These are phyloP conservation scores for Chaetomiaceae sp. DNA, from an alignment of 2,329 filamentous ascomycete genomes.

Conservation along the genomic window DNA sequence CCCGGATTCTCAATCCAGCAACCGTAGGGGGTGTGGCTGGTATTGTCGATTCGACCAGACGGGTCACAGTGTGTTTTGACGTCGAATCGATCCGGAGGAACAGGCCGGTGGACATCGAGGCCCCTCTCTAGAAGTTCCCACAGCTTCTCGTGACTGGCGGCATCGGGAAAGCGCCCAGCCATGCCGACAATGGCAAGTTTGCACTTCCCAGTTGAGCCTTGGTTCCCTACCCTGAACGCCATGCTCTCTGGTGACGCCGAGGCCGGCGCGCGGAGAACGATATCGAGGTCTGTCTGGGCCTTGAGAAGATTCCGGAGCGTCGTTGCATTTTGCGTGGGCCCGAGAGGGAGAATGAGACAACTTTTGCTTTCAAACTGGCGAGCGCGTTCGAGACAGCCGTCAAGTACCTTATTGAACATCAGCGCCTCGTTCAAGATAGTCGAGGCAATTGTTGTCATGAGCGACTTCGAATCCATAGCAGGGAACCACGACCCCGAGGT, in stretches of 20 bases:
- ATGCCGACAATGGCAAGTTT: constrained; percentile 85
- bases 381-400: constrained; percentile 43
- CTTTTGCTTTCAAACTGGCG: constrained; percentile 37
- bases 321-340: constrained; percentile 46
- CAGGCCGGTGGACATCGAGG: constrained; percentile 65
- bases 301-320: constrained; percentile 43
- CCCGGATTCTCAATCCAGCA: constrained; percentile 72
- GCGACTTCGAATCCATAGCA: constrained; percentile 37
- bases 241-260: constrained; percentile 35
- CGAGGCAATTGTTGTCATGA: constrained; percentile 41
- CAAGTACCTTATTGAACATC: constrained; percentile 45
- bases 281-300: constrained; percentile 39
- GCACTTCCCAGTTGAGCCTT: constrained; percentile 47
- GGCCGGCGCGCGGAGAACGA: constrained; percentile 38
- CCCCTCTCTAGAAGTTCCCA: constrained; percentile 74
- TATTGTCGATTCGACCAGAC: constrained; percentile 69
- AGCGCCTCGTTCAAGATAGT: constrained; percentile 50
- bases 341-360: constrained; percentile 46
- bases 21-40: constrained; percentile 70
- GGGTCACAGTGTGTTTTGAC: constrained; percentile 67
- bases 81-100: constrained; percentile 70
- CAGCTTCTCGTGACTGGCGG: constrained; percentile 64
- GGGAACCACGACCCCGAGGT: constrained; percentile 42
- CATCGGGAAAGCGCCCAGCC: constrained; percentile 71
- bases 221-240: constrained; percentile 40